phyloP scores from a whole-genome alignment of 805 yeast species.

The Pichia californica region DNA sequence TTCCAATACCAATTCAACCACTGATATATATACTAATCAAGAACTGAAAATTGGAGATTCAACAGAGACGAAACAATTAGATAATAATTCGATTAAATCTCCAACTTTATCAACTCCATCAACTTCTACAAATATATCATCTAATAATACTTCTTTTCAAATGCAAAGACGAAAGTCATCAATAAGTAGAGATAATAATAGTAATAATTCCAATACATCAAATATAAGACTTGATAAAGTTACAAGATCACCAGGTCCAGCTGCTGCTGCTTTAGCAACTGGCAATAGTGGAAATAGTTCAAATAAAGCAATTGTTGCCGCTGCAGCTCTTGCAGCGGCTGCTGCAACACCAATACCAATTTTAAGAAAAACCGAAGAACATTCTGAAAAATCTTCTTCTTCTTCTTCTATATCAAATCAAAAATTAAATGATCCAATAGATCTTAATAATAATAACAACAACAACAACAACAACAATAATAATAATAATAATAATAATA shows the following conservation, averaged over 20 bases:
- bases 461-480: background rate
- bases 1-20: background rate
- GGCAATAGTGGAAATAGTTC: conserved; percentile 24
- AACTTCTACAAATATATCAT: background rate
- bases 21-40: no score
- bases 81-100: background rate
- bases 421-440: background rate
- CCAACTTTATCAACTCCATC: background rate
- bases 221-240: conserved; percentile 10
- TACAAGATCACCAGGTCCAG: conserved; percentile 33
- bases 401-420: no score
- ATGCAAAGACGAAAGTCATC: conserved; percentile 2
- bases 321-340: conserved; percentile 79
- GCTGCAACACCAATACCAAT: conserved; percentile 69
- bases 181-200: background rate
- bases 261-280: conserved; percentile 31
- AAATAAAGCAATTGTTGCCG: conserved; percentile 62
- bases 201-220: background rate
- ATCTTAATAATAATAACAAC: background rate
- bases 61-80: no score
- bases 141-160: background rate
- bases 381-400: no score
- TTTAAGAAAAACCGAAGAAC: conserved; percentile 4
- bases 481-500: no score
- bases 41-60: no score